These are phyloP conservation scores for Dictyostelium purpureum DNA, from an alignment of 78 protist genomes.

Conservation along the genomic window DNA sequence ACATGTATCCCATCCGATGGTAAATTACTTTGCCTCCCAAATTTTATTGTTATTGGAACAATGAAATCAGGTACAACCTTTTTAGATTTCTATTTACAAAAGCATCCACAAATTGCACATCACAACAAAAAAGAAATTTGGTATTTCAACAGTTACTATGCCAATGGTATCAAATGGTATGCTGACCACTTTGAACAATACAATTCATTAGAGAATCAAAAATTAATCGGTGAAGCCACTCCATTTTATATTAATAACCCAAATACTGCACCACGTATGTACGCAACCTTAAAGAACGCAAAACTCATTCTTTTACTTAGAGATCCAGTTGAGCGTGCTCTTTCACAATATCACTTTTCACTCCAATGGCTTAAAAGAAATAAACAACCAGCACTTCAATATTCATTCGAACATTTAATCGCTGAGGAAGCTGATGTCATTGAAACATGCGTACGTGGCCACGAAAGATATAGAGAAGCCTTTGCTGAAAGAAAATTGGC, in stretches of 20 bases:
- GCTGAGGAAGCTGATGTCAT: slow-evolving; percentile 53
- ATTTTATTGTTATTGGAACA: slow-evolving; percentile 35
- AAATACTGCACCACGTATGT: slow-evolving; percentile 53
- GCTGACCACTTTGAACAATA: slow-evolving; percentile 38
- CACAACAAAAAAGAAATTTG: slow-evolving; percentile 66
- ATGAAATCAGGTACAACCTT: slow-evolving; percentile 72
- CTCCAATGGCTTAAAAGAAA: slow-evolving; percentile 33
- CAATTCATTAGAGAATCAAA: neutral
- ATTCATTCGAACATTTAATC: slow-evolving; percentile 16
- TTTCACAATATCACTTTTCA: slow-evolving; percentile 48
- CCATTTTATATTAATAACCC: slow-evolving; percentile 71
- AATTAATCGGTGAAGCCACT: slow-evolving; percentile 60
- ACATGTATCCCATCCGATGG: slow-evolving; percentile 44
- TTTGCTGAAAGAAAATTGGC: neutral
- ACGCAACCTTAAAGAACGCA: neutral
- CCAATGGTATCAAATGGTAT: slow-evolving; percentile 49
- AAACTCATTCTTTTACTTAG: slow-evolving; percentile 29
- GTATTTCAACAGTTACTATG: slow-evolving; percentile 57
- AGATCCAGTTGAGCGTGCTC: slow-evolving; percentile 61
- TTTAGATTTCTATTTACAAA: slow-evolving; percentile 60
- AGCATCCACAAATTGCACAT: slow-evolving; percentile 55
- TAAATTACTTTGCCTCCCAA: slow-evolving; percentile 45
- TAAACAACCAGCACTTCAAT: neutral
- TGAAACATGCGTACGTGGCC: slow-evolving; percentile 55
- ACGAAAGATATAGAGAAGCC: neutral